phyloP scores from a whole-genome alignment of 1,284 basidiomycete species.

The Sparassis latifolia region DNA sequence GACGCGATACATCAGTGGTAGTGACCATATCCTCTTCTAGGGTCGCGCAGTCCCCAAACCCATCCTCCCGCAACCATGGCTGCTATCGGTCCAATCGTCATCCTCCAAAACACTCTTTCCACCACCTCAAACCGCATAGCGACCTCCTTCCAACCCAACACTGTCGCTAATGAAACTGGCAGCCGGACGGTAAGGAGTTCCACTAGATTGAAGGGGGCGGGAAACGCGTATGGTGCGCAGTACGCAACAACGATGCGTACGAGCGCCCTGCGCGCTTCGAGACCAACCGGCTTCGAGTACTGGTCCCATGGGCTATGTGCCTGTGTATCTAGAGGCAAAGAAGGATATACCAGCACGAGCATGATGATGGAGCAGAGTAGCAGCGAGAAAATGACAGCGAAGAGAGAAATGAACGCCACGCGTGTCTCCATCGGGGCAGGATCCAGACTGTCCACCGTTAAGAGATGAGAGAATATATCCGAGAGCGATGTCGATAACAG shows the following conservation, averaged over 20 bases:
- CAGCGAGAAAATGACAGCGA: slow-evolving; percentile 29
- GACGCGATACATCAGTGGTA: no score
- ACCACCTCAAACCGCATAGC: slow-evolving; percentile 11
- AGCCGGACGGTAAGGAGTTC: slow-evolving; percentile 21
- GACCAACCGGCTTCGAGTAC: slow-evolving; percentile 37
- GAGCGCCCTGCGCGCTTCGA: slow-evolving; percentile 38
- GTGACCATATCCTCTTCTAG: neutral
- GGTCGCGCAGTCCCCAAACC: slow-evolving; percentile 18
- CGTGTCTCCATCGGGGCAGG: slow-evolving; percentile 41
- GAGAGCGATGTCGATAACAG: slow-evolving; percentile 36
- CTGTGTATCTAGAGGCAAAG: slow-evolving; percentile 10
- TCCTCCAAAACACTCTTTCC: slow-evolving; percentile 35
- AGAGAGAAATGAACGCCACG: slow-evolving; percentile 32
- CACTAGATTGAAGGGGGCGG: slow-evolving; percentile 44
- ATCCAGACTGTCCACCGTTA: slow-evolving; percentile 1
- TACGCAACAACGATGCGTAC: slow-evolving; percentile 34
- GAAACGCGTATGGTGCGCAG: slow-evolving; percentile 35
- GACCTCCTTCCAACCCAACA: slow-evolving; percentile 13
- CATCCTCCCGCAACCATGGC: slow-evolving; percentile 25
- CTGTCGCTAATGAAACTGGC: slow-evolving; percentile 14
- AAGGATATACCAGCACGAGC: slow-evolving; percentile 24
- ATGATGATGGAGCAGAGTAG: slow-evolving; percentile 27
- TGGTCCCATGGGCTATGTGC: slow-evolving; percentile 35
- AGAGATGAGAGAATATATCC: slow-evolving; percentile 24
- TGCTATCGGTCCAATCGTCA: slow-evolving; percentile 33